Evolutionary conservation across 805 yeast genomes (phyloP), one percentile per base, ranked within the genome.

Genomic region (Yamadazyma kitorensis): DNA sequence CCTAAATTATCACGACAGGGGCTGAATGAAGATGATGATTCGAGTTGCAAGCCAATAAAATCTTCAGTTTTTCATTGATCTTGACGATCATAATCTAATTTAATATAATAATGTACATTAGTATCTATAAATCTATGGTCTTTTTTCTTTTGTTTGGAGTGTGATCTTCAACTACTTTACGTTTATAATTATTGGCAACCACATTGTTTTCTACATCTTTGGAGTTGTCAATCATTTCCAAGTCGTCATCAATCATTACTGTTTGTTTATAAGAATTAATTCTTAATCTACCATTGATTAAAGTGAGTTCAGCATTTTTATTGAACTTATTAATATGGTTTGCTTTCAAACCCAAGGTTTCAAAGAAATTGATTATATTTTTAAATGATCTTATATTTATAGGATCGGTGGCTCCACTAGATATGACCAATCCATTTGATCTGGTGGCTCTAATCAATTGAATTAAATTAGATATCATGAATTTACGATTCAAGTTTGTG

Each of bases 401-500:
- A 2, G 82, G 68, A 18, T 60, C 54, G 3, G 48, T 38, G 0
- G 93, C 86, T 2, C 96, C 97, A 49, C 91, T 78, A 9, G 91
- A 76, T 4, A 87, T 67, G 2, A 93, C 70, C 12, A 93, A 52
- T 0, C 97, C 97, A 27, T 87, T 72, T 12, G 78, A 73, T 45
- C 98, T 69, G 0, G 95, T 74, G 9, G 95, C 86, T 43, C 98
- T 63, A 8, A 87, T 71, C 11, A 93, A 71, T 48, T 85, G 80
- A 36, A 84, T 70, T 2, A 80, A 75, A 53, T 87, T 89, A 21
- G 80, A 70, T 24, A 89, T 78, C 41, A 84, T 78, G 34, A 76
- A 76, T 25, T 80, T 70, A 42, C 91, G 69, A 37, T 43, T 54
- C 7, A 44, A 47, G 21, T 33, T 36, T n/a, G 48, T 29, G 5